Conservation (phyloP, 2,329 filamentous ascomycete genomes). For the Pseudopithomyces maydicus region DNA sequence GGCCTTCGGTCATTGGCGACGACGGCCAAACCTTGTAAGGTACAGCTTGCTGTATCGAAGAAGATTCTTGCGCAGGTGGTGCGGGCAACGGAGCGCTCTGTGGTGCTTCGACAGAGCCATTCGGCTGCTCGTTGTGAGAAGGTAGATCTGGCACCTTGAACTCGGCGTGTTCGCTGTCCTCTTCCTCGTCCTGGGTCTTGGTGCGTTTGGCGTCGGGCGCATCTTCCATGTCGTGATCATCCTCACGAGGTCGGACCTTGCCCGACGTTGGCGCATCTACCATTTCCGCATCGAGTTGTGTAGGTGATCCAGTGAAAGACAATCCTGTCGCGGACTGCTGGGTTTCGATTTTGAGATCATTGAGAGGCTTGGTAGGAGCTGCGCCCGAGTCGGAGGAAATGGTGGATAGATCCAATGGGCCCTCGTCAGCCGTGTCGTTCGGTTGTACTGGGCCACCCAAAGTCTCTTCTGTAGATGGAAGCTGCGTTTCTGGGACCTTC, state of each 20-base stretch:
- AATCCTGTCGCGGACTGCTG: constrained; percentile 20
- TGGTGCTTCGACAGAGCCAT: constrained; percentile 20
- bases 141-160: constrained; percentile 54
- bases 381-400: constrained; percentile 15
- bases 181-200: constrained; percentile 65
- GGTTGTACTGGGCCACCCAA: neutral
- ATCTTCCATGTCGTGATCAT: constrained; percentile 64
- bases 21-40: constrained; percentile 39
- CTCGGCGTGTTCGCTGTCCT: constrained; percentile 36
- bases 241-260: constrained; percentile 73
- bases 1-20: constrained; percentile 55
- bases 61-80: constrained; percentile 37
- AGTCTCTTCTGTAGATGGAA: constrained; percentile 16
- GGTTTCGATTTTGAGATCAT: constrained; percentile 36
- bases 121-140: constrained; percentile 34
- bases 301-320: constrained; percentile 27
- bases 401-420: constrained; percentile 21
- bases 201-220: constrained; percentile 76
- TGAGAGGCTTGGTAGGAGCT: constrained; percentile 41
- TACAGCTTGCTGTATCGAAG: constrained; percentile 38
- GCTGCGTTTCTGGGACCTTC: constrained; percentile 36
- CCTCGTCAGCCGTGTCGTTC: constrained; percentile 36
- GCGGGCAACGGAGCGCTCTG: constrained; percentile 17
- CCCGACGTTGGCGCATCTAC: constrained; percentile 46
- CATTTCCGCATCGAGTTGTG: constrained; percentile 41